Evolutionary conservation across 2,329 filamentous ascomycete genomes (phyloP), one percentile per base, ranked within the genome.

Genomic region (Ophiostoma sp.): DNA sequence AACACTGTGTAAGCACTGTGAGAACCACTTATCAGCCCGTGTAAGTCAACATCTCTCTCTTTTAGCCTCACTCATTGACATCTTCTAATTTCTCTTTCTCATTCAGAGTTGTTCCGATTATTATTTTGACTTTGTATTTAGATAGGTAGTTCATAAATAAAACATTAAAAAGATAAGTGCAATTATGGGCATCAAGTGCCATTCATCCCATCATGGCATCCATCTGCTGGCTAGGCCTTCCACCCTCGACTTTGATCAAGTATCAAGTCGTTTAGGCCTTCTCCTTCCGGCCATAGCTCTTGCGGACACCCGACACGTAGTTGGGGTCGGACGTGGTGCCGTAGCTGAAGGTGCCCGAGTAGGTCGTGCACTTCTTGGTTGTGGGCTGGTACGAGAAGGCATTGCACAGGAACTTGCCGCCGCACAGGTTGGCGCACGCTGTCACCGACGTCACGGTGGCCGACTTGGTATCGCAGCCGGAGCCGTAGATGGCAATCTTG

Each of bases 331-430:
- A n/a, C 6, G 23, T 27, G 48, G 64, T 35, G 8, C 17, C 68
- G 67, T 57, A 70, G 8, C 6, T 20, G 20, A 8, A 15, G 23
- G 68, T 41, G 54, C 44, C 48, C 44, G 3, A 1, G 64, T 68
- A 69, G 17, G 71, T 67, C 10, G 35, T 71, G 72, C 72, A 73
- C 31, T 57, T 7, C 23, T 67, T 35, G 6, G 15, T 60, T 6
- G 41, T 35, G 15, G 39, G n/a, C 17, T 60, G 10, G 65, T 44
- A 73, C 11, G 39, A 39, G n/a, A 70, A 73, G 68, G 36, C 44
- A 27, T 70, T 68, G 72, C 72, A 73, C 39, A 23, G 15, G 23
- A 41, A n/a, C 39, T 31, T 31, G 36, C 4, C 11, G n/a, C 11
- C 3, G 39, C 17, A n/a, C 36, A 33, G 35, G 66, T 13, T 39